Percentiles rank a stretch among this genome's conserved stretches.
phyloP scores from a whole-genome alignment of 345 rosid species.

The Tarenaya hassleriana region DNA sequence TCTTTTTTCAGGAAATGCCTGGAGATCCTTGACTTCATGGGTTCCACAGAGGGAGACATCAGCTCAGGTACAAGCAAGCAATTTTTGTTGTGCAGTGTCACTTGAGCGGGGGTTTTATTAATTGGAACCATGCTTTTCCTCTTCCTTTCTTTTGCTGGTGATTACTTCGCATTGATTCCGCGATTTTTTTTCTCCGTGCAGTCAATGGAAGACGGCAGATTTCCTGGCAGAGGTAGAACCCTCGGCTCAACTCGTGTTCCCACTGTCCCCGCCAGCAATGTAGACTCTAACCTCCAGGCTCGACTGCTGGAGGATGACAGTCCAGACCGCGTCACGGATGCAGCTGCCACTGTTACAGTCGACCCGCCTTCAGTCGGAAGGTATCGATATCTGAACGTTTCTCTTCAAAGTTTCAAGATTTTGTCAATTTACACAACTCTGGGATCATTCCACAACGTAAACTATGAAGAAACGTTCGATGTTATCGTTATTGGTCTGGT shows the following conservation, averaged over 20 bases:
- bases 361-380: conserved; percentile 46
- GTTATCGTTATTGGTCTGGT: too few relatives aligned
- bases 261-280: conserved; percentile 34
- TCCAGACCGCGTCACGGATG: conserved; percentile 36
- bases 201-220: conserved; percentile 62
- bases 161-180: conserved; percentile 5
- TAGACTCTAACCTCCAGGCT: conserved; percentile 71
- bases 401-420: neutral
- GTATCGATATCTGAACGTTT: conserved; percentile 10
- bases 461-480: neutral
- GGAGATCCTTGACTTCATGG: conserved; percentile 88
- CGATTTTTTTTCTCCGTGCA: conserved; percentile 29
- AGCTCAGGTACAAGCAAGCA: conserved; percentile 41
- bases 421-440: neutral
- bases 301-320: conserved; percentile 62
- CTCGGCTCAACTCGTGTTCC: conserved; percentile 46
- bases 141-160: neutral
- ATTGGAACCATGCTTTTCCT: neutral
- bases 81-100: neutral
- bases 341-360: conserved; percentile 24
- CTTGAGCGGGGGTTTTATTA: too few relatives aligned
- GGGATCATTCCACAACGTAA: conserved; percentile 1
- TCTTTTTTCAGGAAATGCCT: conserved; percentile 63
- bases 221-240: conserved; percentile 80
- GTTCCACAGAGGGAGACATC: conserved; percentile 69